A percentile compares a stretch with the other conserved stretches of the same genome.
Conservation (phyloP, 176 grass and related monocot genomes). For the Metroxylon sagu region DNA sequence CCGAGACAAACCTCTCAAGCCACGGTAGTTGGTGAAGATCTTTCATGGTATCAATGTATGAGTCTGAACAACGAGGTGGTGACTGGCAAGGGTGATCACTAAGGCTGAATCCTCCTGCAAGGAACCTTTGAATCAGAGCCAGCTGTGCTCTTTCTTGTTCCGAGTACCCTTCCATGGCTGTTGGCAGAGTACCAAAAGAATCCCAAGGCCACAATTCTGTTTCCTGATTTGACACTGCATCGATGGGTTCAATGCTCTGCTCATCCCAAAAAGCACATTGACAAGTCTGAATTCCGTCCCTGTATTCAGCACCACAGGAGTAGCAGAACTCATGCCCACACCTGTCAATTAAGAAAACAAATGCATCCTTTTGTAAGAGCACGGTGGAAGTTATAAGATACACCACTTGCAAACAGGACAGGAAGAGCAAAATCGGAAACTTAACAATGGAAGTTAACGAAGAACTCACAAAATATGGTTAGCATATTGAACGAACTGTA, state of each 20-base stretch:
- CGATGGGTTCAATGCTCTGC: slow-evolving; percentile 21
- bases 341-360: slow-evolving; percentile 34
- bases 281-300: slow-evolving; percentile 59
- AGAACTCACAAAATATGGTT: too few relatives aligned
- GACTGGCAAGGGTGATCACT: slow-evolving; percentile 60
- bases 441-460: too few relatives aligned
- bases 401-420: too few relatives aligned
- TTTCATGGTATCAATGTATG: slow-evolving; percentile 86
- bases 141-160: slow-evolving; percentile 94
- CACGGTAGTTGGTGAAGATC: slow-evolving; percentile 97
- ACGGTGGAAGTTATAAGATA: too few relatives aligned
- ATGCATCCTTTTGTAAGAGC: not conserved
- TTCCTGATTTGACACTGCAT: slow-evolving; percentile 33
- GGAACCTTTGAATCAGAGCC: slow-evolving; percentile 88
- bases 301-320: slow-evolving; percentile 73
- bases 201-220: slow-evolving; percentile 74
- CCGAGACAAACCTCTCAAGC: slow-evolving; percentile 98
- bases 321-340: slow-evolving; percentile 99
- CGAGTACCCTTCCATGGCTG: slow-evolving; percentile 61
- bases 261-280: slow-evolving; percentile 79
- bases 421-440: too few relatives aligned
- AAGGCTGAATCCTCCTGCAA: slow-evolving; percentile 64
- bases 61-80: slow-evolving; percentile 57
- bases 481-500: too few relatives aligned
- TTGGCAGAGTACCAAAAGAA: slow-evolving; percentile 65